These are phyloP conservation scores for Arthrobotrys sphaeroides DNA, from an alignment of 2,329 filamentous ascomycete genomes.

Conservation along the genomic window DNA sequence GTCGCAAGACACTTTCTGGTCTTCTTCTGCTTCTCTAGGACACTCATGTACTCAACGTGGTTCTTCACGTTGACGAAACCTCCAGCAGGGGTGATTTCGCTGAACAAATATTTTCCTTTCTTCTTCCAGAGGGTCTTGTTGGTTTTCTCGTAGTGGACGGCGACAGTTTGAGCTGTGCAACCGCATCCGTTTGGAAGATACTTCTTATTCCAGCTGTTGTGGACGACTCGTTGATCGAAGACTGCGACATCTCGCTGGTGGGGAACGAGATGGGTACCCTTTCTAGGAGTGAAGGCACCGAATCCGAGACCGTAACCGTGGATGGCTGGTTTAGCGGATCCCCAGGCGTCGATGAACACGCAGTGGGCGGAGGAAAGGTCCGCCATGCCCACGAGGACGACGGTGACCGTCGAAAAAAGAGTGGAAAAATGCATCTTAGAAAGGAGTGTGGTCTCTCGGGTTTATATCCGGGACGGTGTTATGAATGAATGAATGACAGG, in stretches of 20 bases:
- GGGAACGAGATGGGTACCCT: not conserved
- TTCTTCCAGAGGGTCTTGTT: not conserved
- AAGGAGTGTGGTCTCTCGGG: not conserved
- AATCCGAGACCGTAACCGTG: slow-evolving; percentile 5
- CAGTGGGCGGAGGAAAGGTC: not conserved
- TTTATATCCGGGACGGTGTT: not conserved
- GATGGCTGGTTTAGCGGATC: not conserved
- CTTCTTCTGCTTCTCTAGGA: not conserved
- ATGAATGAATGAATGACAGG: not conserved
- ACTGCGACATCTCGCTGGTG: slow-evolving; percentile 8
- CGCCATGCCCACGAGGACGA: not conserved
- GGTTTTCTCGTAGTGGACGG: not conserved
- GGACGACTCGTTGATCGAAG: not conserved
- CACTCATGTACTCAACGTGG: not conserved
- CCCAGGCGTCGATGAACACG: slow-evolving; percentile 12
- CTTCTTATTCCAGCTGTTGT: not conserved
- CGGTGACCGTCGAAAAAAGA: not conserved
- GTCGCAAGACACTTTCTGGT: not conserved
- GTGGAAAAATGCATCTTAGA: slow-evolving; percentile 15
- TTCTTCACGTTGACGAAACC: not conserved
- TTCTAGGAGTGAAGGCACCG: not conserved
- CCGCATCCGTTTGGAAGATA: not conserved
- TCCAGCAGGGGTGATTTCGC: not conserved
- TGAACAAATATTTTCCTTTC: not conserved
- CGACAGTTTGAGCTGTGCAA: not conserved